Evolutionary conservation across 805 yeast genomes (phyloP).

Genomic region (Wickerhamomyces bisporus): DNA sequence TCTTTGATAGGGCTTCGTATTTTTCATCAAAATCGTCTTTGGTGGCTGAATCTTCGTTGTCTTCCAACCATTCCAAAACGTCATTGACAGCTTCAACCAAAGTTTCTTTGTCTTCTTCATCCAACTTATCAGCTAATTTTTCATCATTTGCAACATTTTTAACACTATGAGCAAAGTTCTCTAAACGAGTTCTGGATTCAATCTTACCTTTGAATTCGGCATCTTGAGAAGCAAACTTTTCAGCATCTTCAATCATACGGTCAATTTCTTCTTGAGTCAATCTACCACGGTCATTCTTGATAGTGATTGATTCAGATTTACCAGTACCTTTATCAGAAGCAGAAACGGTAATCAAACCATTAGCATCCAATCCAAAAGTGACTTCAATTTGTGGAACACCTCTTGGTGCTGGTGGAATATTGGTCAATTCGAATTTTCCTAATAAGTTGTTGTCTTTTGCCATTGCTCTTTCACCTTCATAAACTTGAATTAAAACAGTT

Average conservation of each 20-base stretch:
- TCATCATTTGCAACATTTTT: constrained; percentile 60
- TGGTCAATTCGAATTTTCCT: constrained; percentile 82
- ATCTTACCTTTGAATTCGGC: constrained; percentile 76
- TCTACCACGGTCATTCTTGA: constrained; percentile 93
- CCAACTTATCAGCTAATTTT: constrained; percentile 69
- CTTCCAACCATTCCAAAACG: constrained; percentile 83
- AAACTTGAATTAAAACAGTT: constrained; percentile 89
- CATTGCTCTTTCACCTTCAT: constrained; percentile 94
- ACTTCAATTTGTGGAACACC: constrained; percentile 90
- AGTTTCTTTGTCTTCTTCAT: constrained; percentile 88
- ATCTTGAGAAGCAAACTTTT: constrained; percentile 89
- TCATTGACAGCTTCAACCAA: constrained; percentile 84
- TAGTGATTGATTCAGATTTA: constrained; percentile 83
- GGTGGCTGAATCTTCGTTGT: constrained; percentile 78
- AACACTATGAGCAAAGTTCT: constrained; percentile 81
- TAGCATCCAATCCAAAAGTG: constrained; percentile 82
- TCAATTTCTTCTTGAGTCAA: constrained; percentile 90
- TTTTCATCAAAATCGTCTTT: constrained; percentile 93
- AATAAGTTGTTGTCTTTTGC: constrained; percentile 89
- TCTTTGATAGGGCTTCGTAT: constrained; percentile 70
- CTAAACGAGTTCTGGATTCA: constrained; percentile 82
- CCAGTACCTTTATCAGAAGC: constrained; percentile 96
- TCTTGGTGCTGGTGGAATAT: constrained; percentile 89
- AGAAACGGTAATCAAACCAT: constrained; percentile 79
- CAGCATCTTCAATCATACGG: constrained; percentile 97